A percentile compares a stretch with the other conserved stretches of the same genome.
Conservation (phyloP, 305 asterid genomes). For the Fraxinus greggii region DNA sequence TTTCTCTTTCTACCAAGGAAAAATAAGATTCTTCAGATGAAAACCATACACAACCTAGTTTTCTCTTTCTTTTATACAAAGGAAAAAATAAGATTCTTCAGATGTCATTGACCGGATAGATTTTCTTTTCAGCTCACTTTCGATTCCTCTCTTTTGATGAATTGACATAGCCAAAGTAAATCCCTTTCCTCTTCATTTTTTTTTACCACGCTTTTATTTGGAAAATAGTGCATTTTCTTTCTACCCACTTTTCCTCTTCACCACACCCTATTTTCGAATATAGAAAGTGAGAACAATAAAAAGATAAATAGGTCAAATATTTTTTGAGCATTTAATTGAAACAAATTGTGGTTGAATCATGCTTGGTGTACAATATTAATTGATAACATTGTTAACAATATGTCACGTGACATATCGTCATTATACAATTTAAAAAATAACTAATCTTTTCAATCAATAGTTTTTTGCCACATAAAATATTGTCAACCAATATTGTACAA, state of each 20-base stretch:
- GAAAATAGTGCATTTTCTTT: neutral
- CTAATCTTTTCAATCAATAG: no score
- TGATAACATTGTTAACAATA: no score
- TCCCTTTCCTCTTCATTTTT: neutral
- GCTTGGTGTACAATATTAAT: no score
- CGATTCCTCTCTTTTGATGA: neutral
- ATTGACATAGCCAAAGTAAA: neutral
- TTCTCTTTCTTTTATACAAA: no score
- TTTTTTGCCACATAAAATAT: no score
- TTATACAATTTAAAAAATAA: no score
- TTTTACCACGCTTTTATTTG: neutral
- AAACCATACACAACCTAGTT: no score
- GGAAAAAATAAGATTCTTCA: neutral
- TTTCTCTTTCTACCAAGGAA: neutral
- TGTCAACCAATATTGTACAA: no score
- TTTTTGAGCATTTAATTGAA: neutral
- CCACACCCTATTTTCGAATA: neutral
- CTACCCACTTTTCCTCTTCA: neutral
- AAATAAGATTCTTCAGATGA: neutral
- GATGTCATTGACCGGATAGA: neutral
- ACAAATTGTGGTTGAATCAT: no score
- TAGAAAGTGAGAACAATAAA: neutral
- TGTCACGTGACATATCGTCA: no score
- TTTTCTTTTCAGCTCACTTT: neutral
- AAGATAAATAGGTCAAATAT: neutral